Conservation (phyloP, 2,329 filamentous ascomycete genomes). For the Aspergillus pseudoterreus region DNA sequence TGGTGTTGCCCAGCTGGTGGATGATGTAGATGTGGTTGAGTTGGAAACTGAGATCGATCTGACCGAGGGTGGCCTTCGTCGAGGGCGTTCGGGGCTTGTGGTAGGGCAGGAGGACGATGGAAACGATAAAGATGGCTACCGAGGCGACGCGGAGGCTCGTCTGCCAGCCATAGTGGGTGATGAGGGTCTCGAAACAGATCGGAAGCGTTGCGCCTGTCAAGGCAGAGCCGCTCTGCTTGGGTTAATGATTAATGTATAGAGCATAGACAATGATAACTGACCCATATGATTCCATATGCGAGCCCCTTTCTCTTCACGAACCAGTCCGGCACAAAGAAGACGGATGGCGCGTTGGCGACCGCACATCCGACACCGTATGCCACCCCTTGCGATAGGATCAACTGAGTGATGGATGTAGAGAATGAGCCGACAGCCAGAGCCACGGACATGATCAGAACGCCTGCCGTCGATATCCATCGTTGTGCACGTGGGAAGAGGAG, state of each 20-base stretch:
- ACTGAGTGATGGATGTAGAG: conserved; percentile 18
- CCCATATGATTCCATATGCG: conserved; percentile 46
- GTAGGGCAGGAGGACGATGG: conserved; percentile 28
- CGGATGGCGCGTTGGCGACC: conserved; percentile 46
- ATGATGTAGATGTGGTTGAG: conserved; percentile 38
- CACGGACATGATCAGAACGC: conserved; percentile 20
- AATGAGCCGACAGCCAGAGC: conserved; percentile 24
- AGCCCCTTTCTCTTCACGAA: conserved; percentile 47
- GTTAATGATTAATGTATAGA: neutral
- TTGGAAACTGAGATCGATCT: conserved; percentile 40
- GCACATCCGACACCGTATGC: conserved; percentile 45
- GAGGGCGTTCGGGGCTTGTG: conserved; percentile 42
- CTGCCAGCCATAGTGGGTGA: conserved; percentile 41
- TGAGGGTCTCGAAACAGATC: conserved; percentile 41
- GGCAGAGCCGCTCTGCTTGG: conserved; percentile 30
- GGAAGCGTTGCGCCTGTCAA: conserved; percentile 45
- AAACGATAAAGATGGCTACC: conserved; percentile 23
- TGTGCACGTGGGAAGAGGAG: conserved; percentile 19
- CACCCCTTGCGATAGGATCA: conserved; percentile 25
- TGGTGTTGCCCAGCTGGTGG: conserved; percentile 44
- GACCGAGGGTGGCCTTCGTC: conserved; percentile 25
- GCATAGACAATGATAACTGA: neutral
- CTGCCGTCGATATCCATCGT: conserved; percentile 19
- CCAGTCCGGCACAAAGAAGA: conserved; percentile 50
- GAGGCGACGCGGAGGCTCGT: conserved; percentile 45